Conservation (phyloP, 106 monocot species). For the Iris macrosiphon region DNA sequence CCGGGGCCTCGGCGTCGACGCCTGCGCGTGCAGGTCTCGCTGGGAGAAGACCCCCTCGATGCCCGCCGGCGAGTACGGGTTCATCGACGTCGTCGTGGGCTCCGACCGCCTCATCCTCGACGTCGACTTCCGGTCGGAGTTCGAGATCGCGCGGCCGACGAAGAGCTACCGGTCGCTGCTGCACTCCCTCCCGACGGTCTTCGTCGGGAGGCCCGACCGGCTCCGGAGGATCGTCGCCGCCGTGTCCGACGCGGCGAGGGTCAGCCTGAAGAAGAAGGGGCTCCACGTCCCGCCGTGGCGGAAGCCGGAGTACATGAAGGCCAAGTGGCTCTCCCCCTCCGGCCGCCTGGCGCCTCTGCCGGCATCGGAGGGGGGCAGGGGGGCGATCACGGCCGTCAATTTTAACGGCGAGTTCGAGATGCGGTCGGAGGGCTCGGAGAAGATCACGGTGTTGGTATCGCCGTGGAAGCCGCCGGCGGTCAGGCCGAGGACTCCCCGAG, state of each 20-base stretch:
- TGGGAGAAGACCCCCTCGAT: conserved; percentile 54
- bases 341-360: neutral
- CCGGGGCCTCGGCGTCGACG: conserved; percentile 39
- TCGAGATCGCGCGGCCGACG: conserved; percentile 66
- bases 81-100: conserved; percentile 50
- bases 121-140: conserved; percentile 72
- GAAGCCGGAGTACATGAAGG: conserved; percentile 58
- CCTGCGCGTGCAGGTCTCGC: conserved; percentile 52
- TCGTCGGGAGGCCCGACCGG: conserved; percentile 50
- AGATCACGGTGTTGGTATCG: conserved; percentile 8
- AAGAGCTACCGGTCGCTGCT: conserved; percentile 45
- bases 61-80: conserved; percentile 64
- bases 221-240: conserved; percentile 45
- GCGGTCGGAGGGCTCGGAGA: neutral
- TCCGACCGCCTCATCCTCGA: conserved; percentile 50
- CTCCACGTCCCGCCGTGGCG: conserved; percentile 78
- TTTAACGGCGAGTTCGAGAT: conserved; percentile 1
- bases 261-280: conserved; percentile 69
- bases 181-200: conserved; percentile 50
- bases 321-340: conserved; percentile 57
- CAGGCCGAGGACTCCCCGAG: conserved; percentile 1
- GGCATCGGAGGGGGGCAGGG: neutral
- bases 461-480: conserved; percentile 11
- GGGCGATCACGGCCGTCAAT: conserved; percentile 4
- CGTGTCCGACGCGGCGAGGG: conserved; percentile 47